Percentiles rank a stretch among this genome's conserved stretches.
These are phyloP conservation scores for Entomophthora muscae DNA, from an alignment of 371 early-diverging fungal species.

Conservation along the genomic window DNA sequence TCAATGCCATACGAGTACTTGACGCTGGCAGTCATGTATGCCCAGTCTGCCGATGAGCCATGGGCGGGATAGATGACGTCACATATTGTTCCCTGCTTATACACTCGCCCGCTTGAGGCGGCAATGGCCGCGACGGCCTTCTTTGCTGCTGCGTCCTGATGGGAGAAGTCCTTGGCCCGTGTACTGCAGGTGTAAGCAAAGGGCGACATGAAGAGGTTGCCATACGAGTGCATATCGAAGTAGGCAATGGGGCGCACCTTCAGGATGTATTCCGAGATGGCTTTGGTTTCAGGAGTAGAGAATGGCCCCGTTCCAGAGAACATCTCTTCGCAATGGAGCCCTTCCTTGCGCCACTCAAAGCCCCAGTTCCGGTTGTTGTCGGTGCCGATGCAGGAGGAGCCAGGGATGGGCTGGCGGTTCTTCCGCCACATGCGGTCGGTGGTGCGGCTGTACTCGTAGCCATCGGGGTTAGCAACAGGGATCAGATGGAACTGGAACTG, in stretches of 20 bases:
- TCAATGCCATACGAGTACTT: slow-evolving; percentile 34
- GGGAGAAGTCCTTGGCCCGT: slow-evolving; percentile 13
- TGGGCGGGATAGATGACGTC: slow-evolving; percentile 27
- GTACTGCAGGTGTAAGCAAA: slow-evolving; percentile 19
- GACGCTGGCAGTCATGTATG: slow-evolving; percentile 21
- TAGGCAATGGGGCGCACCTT: slow-evolving; percentile 16
- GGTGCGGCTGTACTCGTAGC: slow-evolving; percentile 22
- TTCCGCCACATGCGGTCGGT: slow-evolving; percentile 28
- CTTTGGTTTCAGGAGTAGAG: slow-evolving; percentile 19
- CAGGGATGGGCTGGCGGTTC: slow-evolving; percentile 22
- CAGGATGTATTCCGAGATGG: slow-evolving; percentile 23
- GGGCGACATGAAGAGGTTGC: slow-evolving; percentile 29
- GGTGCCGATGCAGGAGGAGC: slow-evolving; percentile 19
- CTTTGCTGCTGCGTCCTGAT: background rate
- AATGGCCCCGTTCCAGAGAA: slow-evolving; percentile 21
- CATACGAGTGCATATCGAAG: slow-evolving; percentile 34
- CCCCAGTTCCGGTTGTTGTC: slow-evolving; percentile 23
- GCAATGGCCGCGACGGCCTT: slow-evolving; percentile 23
- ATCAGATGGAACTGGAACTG: slow-evolving; percentile 19
- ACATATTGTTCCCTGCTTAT: slow-evolving; percentile 30
- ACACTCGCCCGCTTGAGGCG: slow-evolving; percentile 24
- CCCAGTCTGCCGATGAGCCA: slow-evolving; percentile 21
- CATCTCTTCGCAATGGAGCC: slow-evolving; percentile 19
- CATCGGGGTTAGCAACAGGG: slow-evolving; percentile 26
- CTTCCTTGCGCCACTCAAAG: slow-evolving; percentile 17